These are phyloP conservation scores for Pseudogymnoascus sp. DNA, from an alignment of 2,329 filamentous ascomycete genomes.

Conservation along the genomic window DNA sequence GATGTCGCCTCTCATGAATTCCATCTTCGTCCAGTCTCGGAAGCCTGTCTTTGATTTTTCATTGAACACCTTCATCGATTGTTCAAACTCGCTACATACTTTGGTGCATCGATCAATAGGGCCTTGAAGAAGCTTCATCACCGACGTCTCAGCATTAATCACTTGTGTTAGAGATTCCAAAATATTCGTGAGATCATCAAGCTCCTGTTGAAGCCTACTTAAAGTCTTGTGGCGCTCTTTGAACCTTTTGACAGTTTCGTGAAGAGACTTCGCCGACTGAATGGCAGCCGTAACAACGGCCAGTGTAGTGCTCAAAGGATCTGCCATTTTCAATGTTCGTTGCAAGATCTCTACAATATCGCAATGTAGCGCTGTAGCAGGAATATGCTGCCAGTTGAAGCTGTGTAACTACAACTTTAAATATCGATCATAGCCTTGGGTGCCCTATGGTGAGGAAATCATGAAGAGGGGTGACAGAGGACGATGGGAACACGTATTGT, in stretches of 20 bases:
- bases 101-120: conserved; percentile 33
- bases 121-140: conserved; percentile 30
- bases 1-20: conserved; percentile 36
- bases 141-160: conserved; percentile 22
- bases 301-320: conserved; percentile 32
- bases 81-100: conserved; percentile 33
- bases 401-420: no score
- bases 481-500: no score
- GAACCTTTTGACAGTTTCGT: conserved; percentile 30
- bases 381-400: no score
- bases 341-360: neutral
- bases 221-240: conserved; percentile 32
- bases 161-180: conserved; percentile 27
- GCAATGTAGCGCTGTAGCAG: no score
- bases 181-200: conserved; percentile 31
- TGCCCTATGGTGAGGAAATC: no score
- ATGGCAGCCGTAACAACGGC: conserved; percentile 31
- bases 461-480: no score
- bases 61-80: conserved; percentile 31
- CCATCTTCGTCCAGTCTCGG: conserved; percentile 36
- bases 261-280: conserved; percentile 30
- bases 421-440: no score
- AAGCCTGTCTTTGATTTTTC: conserved; percentile 30
- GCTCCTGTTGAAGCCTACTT: conserved; percentile 29
- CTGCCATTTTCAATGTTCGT: conserved; percentile 15